phyloP scores from a whole-genome alignment of 208 protist genomes.

The Wallacemonas sp. region DNA sequence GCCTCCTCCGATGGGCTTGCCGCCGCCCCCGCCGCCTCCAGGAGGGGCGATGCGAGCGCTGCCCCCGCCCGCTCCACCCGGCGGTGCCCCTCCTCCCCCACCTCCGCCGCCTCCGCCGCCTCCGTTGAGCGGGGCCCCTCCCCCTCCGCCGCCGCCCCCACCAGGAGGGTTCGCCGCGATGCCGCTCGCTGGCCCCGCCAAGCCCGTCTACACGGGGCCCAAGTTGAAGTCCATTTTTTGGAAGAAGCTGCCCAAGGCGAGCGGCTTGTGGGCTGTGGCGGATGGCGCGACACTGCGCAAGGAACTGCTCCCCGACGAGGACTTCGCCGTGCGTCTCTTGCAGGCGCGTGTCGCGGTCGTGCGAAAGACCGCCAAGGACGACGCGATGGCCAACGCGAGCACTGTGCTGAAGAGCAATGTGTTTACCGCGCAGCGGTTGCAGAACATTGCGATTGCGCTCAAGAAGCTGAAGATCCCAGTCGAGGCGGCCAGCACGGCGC shows the following conservation, averaged over 20 bases:
- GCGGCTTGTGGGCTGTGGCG: slow-evolving; percentile 58
- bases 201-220: slow-evolving; percentile 38
- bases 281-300: slow-evolving; percentile 22
- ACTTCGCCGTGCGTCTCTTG: slow-evolving; percentile 38
- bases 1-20: slow-evolving; percentile 29
- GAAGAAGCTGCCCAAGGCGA: slow-evolving; percentile 65
- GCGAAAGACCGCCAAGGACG: slow-evolving; percentile 29
- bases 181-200: slow-evolving; percentile 18
- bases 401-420: slow-evolving; percentile 37
- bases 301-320: slow-evolving; percentile 47
- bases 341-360: slow-evolving; percentile 17
- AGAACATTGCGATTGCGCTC: slow-evolving; percentile 78
- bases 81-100: slow-evolving; percentile 31
- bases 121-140: slow-evolving; percentile 8
- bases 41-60: too few relatives aligned
- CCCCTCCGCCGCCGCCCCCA: slow-evolving; percentile 24
- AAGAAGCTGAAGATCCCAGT: slow-evolving; percentile 64
- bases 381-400: not conserved
- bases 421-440: slow-evolving; percentile 59
- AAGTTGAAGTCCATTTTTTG: slow-evolving; percentile 84
- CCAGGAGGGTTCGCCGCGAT: not conserved
- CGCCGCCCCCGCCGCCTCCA: slow-evolving; percentile 36
- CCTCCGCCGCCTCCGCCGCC: slow-evolving; percentile 38
- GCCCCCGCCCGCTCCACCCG: slow-evolving; percentile 22
- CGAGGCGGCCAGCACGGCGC: slow-evolving; percentile 44